Evolutionary conservation across 2,329 filamentous ascomycete species (phyloP).

Genomic region (Cordyceps javanica): DNA sequence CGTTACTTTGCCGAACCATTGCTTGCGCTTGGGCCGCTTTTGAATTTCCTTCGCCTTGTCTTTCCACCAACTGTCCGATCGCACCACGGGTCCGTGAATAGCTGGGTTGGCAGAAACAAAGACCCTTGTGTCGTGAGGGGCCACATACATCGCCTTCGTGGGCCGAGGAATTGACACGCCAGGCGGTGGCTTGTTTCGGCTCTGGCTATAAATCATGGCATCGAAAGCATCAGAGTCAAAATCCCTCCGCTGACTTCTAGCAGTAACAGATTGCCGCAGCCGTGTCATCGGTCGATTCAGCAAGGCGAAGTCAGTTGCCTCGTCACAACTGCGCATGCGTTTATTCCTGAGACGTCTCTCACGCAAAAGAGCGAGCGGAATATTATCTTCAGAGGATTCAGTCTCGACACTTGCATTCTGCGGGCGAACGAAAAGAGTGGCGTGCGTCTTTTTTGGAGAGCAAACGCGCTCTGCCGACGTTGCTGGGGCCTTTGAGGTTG

Average conservation of each 20-base stretch:
- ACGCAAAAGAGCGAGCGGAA: not conserved
- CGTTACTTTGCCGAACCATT: slow-evolving; percentile 41
- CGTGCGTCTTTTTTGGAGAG: not conserved
- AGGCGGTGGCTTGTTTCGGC: not conserved
- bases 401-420: not conserved
- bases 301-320: not conserved
- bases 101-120: slow-evolving; percentile 46
- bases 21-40: slow-evolving; percentile 42
- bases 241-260: not conserved
- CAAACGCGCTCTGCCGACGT: not conserved
- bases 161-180: slow-evolving; percentile 4
- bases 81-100: slow-evolving; percentile 39
- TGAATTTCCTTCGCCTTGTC: slow-evolving; percentile 45
- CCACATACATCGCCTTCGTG: not conserved
- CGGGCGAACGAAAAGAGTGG: not conserved
- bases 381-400: not conserved
- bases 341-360: not conserved
- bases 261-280: not conserved
- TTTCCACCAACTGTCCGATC: slow-evolving; percentile 39
- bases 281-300: not conserved
- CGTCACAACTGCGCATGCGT: not conserved
- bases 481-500: not conserved
- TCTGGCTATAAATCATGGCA: slow-evolving; percentile 14
- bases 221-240: slow-evolving; percentile 18
- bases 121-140: slow-evolving; percentile 23